phyloP scores from a whole-genome alignment of 805 yeast genomes.

The Lachancea meyersii region DNA sequence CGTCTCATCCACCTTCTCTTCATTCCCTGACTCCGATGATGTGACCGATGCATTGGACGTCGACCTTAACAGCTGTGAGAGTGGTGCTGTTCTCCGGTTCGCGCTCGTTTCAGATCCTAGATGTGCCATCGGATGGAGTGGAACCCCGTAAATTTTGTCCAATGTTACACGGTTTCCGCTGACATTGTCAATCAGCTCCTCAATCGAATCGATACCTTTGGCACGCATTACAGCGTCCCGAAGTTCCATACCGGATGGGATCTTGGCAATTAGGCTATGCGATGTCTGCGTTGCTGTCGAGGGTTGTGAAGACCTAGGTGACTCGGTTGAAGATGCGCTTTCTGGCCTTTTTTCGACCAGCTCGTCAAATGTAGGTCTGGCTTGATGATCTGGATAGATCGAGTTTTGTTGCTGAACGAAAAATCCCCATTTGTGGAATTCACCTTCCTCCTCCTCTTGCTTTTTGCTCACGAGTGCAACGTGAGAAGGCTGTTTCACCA shows the following conservation, averaged over 20 bases:
- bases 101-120: background rate
- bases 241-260: slow-evolving; percentile 43
- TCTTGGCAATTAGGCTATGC: slow-evolving; percentile 28
- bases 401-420: slow-evolving; percentile 60
- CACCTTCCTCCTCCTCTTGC: slow-evolving; percentile 90
- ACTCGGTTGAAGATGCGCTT: slow-evolving; percentile 4
- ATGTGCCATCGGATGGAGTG: slow-evolving; percentile 10
- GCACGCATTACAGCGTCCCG: slow-evolving; percentile 59
- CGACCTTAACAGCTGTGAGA: slow-evolving; percentile 1
- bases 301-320: slow-evolving; percentile 12
- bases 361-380: slow-evolving; percentile 6
- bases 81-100: background rate
- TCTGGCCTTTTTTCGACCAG: slow-evolving; percentile 2
- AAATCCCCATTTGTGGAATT: slow-evolving; percentile 79
- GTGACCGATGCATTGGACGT: slow-evolving; percentile 2
- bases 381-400: slow-evolving; percentile 26
- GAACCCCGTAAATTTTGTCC: slow-evolving; percentile 42
- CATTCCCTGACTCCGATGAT: slow-evolving; percentile 16
- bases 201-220: slow-evolving; percentile 65
- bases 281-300: slow-evolving; percentile 11
- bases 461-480: slow-evolving; percentile 63
- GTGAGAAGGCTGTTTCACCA: slow-evolving; percentile 57
- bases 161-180: slow-evolving; percentile 47
- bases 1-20: slow-evolving; percentile 56
- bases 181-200: slow-evolving; percentile 60